Conservation (phyloP, 129 eudicot genomes). For the Kitagawia praeruptora region DNA sequence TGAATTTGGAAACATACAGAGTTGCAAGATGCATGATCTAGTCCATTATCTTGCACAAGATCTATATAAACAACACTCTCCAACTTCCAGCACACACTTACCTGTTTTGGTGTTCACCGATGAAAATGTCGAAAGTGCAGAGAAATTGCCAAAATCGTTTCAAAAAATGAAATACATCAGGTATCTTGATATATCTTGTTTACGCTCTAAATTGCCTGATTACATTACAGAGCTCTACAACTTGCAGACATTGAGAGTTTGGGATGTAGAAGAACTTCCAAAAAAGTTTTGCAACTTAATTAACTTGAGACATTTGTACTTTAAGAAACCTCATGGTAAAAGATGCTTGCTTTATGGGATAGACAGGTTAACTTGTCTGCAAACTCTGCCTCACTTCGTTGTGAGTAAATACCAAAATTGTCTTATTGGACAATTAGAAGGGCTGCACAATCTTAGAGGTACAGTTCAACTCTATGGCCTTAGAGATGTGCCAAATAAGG, state of each 20-base stretch:
- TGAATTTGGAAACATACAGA: not conserved
- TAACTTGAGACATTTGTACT: conserved; percentile 16
- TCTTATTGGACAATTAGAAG: conserved; percentile 9
- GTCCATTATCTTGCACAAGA: not conserved
- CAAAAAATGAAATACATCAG: conserved; percentile 18
- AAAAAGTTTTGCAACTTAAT: not conserved
- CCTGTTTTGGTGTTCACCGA: conserved; percentile 6
- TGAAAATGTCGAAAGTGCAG: not conserved
- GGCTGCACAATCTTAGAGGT: conserved; percentile 15
- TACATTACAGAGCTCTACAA: conserved; percentile 11
- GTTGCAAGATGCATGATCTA: not conserved
- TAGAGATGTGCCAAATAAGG: conserved; percentile 1
- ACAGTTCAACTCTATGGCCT: conserved; percentile 6
- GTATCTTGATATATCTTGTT: conserved; percentile 11
- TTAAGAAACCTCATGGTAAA: not conserved
- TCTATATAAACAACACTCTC: not conserved
- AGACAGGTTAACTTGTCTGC: conserved; percentile 4
- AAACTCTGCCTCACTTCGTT: not conserved
- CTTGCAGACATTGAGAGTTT: conserved; percentile 19
- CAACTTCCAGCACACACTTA: no score
- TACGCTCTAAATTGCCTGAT: not conserved
- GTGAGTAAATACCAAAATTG: not conserved
- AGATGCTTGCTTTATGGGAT: not conserved
- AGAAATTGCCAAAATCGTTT: conserved; percentile 12
- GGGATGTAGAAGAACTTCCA: not conserved